These are phyloP conservation scores for Rutstroemia sp. DNA, from an alignment of 2,329 filamentous ascomycete genomes.

Conservation along the genomic window DNA sequence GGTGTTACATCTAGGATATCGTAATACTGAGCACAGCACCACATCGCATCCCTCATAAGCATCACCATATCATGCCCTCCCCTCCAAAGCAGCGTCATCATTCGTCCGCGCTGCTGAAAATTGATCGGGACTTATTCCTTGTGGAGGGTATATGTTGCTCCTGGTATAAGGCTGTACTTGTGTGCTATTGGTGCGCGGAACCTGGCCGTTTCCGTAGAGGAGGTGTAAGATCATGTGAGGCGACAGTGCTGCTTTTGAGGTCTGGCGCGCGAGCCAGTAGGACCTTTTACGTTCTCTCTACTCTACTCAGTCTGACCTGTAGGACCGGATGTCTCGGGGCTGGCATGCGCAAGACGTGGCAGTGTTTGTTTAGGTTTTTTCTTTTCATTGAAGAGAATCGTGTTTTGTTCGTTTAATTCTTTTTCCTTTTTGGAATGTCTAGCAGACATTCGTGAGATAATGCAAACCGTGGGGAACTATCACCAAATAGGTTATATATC, in stretches of 20 bases:
- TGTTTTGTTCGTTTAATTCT: not conserved
- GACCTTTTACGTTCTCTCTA: not conserved
- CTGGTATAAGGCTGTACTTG: slow-evolving; percentile 10
- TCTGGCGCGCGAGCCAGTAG: not conserved
- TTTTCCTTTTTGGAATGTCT: not conserved
- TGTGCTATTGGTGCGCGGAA: slow-evolving; percentile 14
- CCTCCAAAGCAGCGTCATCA: not conserved
- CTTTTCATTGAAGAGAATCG: not conserved
- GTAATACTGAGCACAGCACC: not conserved
- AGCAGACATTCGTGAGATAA: too few species aligned
- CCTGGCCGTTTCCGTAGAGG: slow-evolving; percentile 4
- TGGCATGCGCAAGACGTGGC: slow-evolving; percentile 5
- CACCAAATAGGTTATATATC: slow-evolving; percentile 1
- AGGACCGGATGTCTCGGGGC: slow-evolving; percentile 9
- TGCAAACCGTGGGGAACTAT: not conserved
- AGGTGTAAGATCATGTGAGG: slow-evolving; percentile 10
- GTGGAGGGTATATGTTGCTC: slow-evolving; percentile 12
- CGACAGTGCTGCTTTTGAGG: slow-evolving; percentile 8
- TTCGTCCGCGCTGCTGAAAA: slow-evolving; percentile 1
- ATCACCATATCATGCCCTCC: not conserved
- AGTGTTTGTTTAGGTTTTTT: slow-evolving; percentile 2
- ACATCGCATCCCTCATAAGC: not conserved
- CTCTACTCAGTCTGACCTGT: not conserved
- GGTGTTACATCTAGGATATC: slow-evolving; percentile 9
- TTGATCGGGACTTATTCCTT: slow-evolving; percentile 1